Percentiles rank a stretch among this genome's conserved stretches.
Evolutionary conservation across 2,329 filamentous ascomycete genomes (phyloP).

Genomic region (Diaporthe amygdali): DNA sequence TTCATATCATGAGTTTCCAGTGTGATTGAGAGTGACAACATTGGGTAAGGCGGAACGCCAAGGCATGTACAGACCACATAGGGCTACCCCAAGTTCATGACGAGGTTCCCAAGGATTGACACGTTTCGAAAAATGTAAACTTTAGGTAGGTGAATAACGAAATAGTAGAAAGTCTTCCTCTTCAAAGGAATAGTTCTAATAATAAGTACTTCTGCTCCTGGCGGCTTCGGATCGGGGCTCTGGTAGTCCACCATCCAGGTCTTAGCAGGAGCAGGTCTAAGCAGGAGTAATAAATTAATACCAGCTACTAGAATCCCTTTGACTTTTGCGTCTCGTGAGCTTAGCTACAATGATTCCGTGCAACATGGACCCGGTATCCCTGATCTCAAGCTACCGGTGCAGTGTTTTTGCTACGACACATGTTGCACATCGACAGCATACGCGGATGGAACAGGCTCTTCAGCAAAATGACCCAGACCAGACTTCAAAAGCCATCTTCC

Average conservation of each 20-base stretch:
- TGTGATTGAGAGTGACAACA: not conserved
- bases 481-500: conserved; percentile 8
- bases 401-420: not conserved
- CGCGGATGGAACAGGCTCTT: not conserved
- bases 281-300: too few relatives aligned
- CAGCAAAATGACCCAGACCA: not conserved
- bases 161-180: too few relatives aligned
- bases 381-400: not conserved
- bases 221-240: too few relatives aligned
- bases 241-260: too few relatives aligned
- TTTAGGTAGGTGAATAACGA: too few relatives aligned
- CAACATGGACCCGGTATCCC: not conserved
- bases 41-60: not conserved
- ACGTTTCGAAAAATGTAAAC: too few relatives aligned
- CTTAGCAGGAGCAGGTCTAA: too few relatives aligned
- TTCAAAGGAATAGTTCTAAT: too few relatives aligned
- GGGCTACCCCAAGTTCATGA: too few relatives aligned
- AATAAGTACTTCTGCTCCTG: too few relatives aligned
- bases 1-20: not conserved
- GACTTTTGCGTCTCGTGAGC: not conserved
- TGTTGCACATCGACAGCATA: not conserved
- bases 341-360: not conserved
- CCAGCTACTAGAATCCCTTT: too few relatives aligned
- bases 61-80: not conserved
- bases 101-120: too few relatives aligned